These are phyloP conservation scores for Rubia balearica DNA, from an alignment of 305 asterid species.

Conservation along the genomic window DNA sequence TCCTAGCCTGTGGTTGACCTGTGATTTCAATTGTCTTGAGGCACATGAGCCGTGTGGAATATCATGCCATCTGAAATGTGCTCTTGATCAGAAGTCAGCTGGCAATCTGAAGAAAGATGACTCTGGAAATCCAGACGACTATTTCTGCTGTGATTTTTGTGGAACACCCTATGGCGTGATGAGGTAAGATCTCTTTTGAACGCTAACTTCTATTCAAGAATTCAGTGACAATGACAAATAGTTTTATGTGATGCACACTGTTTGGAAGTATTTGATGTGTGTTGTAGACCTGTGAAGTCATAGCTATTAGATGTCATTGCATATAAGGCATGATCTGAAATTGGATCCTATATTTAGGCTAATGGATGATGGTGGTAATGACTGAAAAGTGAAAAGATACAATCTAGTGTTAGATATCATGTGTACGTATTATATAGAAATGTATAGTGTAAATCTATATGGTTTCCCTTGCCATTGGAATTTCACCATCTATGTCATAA, in stretches of 20 bases:
- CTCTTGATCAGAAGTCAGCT: slow-evolving; percentile 49
- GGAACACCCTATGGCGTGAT: slow-evolving; percentile 33
- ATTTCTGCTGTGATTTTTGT: slow-evolving; percentile 33
- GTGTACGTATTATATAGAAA: neutral
- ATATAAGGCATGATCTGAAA: neutral
- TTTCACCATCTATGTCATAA: neutral
- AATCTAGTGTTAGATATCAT: neutral
- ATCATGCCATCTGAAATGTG: slow-evolving; percentile 88
- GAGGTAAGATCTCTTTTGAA: slow-evolving; percentile 26
- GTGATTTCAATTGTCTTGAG: slow-evolving; percentile 59
- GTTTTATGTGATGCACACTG: neutral
- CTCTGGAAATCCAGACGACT: slow-evolving; percentile 27
- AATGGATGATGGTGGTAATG: neutral
- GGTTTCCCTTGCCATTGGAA: neutral
- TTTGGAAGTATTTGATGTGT: neutral
- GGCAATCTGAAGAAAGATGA: slow-evolving; percentile 35
- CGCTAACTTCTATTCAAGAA: neutral
- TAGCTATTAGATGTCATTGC: neutral
- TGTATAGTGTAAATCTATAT: neutral
- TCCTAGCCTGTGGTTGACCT: slow-evolving; percentile 74
- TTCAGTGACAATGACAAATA: neutral
- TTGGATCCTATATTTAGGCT: neutral
- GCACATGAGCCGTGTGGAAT: slow-evolving; percentile 60
- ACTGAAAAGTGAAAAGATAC: neutral
- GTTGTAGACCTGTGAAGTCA: neutral